Evolutionary conservation across 192 early-diverging fungal genomes (phyloP).

Genomic region (Podila epigama): DNA sequence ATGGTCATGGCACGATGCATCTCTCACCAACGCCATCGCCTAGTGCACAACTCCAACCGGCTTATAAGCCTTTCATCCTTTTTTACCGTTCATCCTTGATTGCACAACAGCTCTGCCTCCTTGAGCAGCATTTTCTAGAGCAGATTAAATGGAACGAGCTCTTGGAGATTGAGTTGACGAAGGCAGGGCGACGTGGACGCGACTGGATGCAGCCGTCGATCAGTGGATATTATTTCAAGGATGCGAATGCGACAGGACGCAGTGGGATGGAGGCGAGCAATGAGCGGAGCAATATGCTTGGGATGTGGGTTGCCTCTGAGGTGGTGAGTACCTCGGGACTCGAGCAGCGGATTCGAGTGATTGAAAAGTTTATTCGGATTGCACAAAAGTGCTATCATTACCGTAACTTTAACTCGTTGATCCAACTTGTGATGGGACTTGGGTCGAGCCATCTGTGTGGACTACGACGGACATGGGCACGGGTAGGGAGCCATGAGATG

Average conservation of each 20-base stretch:
- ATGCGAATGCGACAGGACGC: not conserved
- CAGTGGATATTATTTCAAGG: constrained; percentile 26
- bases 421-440: constrained; percentile 64
- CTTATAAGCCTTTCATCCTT: constrained; percentile 52
- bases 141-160: constrained; percentile 63
- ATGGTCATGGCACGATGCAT: too few relatives aligned
- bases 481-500: constrained; percentile 53
- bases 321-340: constrained; percentile 52
- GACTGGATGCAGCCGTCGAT: constrained; percentile 15
- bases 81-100: constrained; percentile 60
- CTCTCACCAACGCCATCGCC: too few relatives aligned
- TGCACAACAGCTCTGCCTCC: constrained; percentile 60
- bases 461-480: constrained; percentile 61
- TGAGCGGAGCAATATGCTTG: constrained; percentile 41
- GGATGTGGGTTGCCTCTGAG: constrained; percentile 68
- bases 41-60: not conserved
- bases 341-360: constrained; percentile 59
- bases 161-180: constrained; percentile 55
- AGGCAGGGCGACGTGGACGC: constrained; percentile 14
- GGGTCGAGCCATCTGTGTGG: constrained; percentile 60
- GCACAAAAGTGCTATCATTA: constrained; percentile 67
- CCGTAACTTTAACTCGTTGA: constrained; percentile 64
- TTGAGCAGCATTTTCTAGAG: constrained; percentile 58
- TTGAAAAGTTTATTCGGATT: constrained; percentile 70
- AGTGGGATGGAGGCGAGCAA: constrained; percentile 41